These are phyloP conservation scores for Dactylonectria estremocensis DNA, from an alignment of 2,329 filamentous ascomycete species.

Conservation along the genomic window DNA sequence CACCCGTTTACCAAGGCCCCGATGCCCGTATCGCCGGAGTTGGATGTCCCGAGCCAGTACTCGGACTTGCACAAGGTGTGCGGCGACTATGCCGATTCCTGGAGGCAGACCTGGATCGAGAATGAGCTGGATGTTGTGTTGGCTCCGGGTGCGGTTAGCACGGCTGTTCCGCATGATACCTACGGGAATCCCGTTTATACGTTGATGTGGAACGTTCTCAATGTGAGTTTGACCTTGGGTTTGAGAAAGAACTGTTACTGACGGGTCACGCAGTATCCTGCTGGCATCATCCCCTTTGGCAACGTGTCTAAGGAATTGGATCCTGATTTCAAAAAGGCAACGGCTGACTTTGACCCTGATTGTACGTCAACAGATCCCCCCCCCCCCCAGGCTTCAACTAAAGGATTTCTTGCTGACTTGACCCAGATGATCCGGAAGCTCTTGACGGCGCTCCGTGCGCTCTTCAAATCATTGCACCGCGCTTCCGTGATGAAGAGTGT, in stretches of 20 bases:
- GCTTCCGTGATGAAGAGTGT: conserved; percentile 44
- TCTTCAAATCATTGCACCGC: conserved; percentile 38
- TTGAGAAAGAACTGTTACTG: fast-evolving
- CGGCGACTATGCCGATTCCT: conserved; percentile 28
- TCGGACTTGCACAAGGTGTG: conserved; percentile 25
- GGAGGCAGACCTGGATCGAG: conserved; percentile 35
- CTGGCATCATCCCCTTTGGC: conserved; percentile 41
- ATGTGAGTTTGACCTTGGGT: conserved; percentile 19
- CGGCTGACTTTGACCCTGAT: conserved; percentile 38
- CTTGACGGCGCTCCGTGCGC: conserved; percentile 37
- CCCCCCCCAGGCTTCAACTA: fast-evolving
- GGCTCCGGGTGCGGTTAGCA: conserved; percentile 34
- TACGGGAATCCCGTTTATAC: conserved; percentile 42
- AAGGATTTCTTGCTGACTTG: neutral
- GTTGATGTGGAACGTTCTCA: conserved; percentile 45
- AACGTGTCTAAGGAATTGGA: conserved; percentile 37
- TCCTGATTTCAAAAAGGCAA: conserved; percentile 24
- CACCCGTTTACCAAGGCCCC: conserved; percentile 35
- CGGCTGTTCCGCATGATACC: conserved; percentile 41
- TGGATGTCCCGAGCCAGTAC: conserved; percentile 11
- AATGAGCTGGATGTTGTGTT: conserved; percentile 40
- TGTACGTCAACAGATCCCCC: conserved; percentile 27
- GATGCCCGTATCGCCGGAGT: conserved; percentile 32
- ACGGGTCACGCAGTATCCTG: conserved; percentile 32
- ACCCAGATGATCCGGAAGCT: conserved; percentile 34